phyloP scores from a whole-genome alignment of 306 rosid genomes.

The Lathyrus sativus region DNA sequence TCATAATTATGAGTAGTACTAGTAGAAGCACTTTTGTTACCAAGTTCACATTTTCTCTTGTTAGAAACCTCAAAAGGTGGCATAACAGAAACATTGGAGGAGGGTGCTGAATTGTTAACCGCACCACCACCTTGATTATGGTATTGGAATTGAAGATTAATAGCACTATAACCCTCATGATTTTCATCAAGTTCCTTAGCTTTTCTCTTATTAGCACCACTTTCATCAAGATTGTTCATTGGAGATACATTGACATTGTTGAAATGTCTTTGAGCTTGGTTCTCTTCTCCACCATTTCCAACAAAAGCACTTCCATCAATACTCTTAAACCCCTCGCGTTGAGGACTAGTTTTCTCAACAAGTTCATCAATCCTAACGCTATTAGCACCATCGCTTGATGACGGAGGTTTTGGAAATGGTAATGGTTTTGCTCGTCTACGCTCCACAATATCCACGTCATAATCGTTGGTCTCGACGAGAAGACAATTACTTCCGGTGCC shows the following conservation, averaged over 20 bases:
- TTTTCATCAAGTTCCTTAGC: background rate
- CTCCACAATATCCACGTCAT: background rate
- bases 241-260: background rate
- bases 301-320: background rate
- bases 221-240: background rate
- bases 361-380: background rate
- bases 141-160: background rate
- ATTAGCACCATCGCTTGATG: background rate
- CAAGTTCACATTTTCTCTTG: background rate
- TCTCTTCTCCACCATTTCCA: background rate
- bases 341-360: background rate
- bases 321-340: no score
- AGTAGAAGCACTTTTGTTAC: background rate
- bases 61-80: background rate
- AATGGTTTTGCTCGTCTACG: background rate
- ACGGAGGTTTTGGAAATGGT: no score
- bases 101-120: background rate
- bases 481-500: background rate
- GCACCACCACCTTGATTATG: background rate
- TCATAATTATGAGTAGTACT: background rate
- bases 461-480: background rate
- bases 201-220: conserved; percentile 21
- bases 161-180: background rate
- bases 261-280: background rate
- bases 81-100: background rate